phyloP scores from a whole-genome alignment of 371 early-diverging fungal genomes.

The Lichtheimia hyalospora region DNA sequence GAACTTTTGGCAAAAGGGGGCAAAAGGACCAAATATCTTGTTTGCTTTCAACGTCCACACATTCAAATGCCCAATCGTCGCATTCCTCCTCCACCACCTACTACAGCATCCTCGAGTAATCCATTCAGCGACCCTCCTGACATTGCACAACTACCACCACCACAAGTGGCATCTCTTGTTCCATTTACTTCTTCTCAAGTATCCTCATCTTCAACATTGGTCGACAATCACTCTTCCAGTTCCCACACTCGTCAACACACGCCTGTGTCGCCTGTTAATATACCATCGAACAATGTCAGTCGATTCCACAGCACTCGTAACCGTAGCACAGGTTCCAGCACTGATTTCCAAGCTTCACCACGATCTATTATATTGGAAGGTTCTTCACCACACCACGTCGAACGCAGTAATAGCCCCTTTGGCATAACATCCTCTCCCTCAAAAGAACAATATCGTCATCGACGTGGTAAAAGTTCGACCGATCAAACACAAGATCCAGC shows the following conservation, averaged over 20 bases:
- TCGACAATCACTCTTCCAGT: not conserved
- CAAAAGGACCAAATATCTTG: too few relatives aligned
- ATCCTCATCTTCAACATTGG: constrained; percentile 8
- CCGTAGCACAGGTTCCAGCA: constrained; percentile 5
- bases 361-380: constrained; percentile 2
- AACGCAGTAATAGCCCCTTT: too few relatives aligned
- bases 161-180: not conserved
- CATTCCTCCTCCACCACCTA: constrained; percentile 6
- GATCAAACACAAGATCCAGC: too few relatives aligned
- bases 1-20: too few relatives aligned
- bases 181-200: not conserved
- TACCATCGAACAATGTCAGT: not conserved
- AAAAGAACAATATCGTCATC: too few relatives aligned
- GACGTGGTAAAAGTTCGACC: too few relatives aligned
- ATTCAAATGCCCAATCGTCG: constrained; percentile 9
- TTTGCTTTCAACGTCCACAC: too few relatives aligned
- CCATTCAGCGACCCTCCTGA: not conserved
- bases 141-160: not conserved
- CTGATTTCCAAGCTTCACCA: constrained; percentile 11
- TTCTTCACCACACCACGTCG: not conserved
- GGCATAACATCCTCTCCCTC: too few relatives aligned
- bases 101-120: not conserved
- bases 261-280: constrained; percentile 8
- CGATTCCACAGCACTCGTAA: constrained; percentile 7
- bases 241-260: not conserved